Evolutionary conservation across 768 basidiomycete species (phyloP).

Genomic region (Russula sp.): DNA sequence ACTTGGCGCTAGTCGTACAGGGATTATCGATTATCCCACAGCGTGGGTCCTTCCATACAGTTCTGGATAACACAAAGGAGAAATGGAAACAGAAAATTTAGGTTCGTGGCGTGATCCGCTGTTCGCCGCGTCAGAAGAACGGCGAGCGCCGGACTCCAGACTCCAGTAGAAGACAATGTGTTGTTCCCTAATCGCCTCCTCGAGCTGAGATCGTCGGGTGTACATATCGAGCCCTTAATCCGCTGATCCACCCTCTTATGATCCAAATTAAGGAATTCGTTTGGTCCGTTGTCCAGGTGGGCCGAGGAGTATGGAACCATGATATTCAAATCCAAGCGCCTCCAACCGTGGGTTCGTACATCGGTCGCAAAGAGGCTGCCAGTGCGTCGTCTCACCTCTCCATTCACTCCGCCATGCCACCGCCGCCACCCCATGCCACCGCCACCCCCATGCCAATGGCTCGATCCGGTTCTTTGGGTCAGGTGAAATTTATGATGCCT

Average conservation of each 20-base stretch:
- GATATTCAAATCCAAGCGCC: too few relatives aligned
- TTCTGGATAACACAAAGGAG: neutral
- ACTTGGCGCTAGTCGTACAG: too few relatives aligned
- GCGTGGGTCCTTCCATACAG: neutral
- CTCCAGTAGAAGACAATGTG: too few relatives aligned
- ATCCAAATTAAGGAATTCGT: neutral
- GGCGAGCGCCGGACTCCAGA: neutral
- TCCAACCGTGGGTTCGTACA: too few relatives aligned
- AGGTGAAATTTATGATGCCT: neutral
- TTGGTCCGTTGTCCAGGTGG: neutral
- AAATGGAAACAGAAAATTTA: neutral
- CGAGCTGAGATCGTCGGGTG: neutral
- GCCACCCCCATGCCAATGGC: neutral
- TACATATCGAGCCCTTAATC: neutral
- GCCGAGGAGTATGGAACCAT: too few relatives aligned
- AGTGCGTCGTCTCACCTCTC: too few relatives aligned
- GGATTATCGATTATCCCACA: too few relatives aligned
- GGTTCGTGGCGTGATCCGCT: neutral
- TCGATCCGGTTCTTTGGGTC: neutral
- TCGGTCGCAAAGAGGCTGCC: too few relatives aligned
- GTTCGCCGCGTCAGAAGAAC: too few relatives aligned
- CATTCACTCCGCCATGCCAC: too few relatives aligned
- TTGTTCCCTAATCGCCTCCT: neutral
- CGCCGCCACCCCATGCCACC: too few relatives aligned
- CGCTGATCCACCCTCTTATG: neutral